Percentiles rank a stretch among this genome's conserved stretches.
These are phyloP conservation scores for Aspergillus sergii DNA, from an alignment of 2,329 filamentous ascomycete species.

Conservation along the genomic window DNA sequence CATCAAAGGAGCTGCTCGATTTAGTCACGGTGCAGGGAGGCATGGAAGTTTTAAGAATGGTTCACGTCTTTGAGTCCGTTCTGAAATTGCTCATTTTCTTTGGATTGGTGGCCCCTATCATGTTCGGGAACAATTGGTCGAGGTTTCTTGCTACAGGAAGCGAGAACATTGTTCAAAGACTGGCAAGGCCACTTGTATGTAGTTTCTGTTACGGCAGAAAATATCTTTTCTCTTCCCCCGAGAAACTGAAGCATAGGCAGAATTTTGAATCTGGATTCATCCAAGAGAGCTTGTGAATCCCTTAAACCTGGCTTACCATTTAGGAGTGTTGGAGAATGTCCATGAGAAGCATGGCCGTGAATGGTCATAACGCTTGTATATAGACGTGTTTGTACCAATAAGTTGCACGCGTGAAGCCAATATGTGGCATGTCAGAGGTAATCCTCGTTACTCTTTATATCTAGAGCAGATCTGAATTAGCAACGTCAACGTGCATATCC, in stretches of 20 bases:
- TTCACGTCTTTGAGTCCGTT: not conserved
- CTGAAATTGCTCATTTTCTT: not conserved
- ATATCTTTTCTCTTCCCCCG: not conserved
- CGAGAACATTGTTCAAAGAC: not conserved
- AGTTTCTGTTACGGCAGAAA: not conserved
- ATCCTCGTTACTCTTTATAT: not conserved
- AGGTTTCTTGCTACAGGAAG: not conserved
- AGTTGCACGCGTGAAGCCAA: not conserved
- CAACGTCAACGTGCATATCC: not conserved
- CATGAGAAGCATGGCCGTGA: not conserved
- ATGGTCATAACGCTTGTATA: not conserved
- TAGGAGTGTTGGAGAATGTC: not conserved
- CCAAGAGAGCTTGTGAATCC: not conserved
- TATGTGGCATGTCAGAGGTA: not conserved
- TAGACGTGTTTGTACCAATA: not conserved
- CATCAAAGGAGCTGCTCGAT: conserved; percentile 44
- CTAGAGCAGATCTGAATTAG: not conserved
- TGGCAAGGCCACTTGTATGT: not conserved
- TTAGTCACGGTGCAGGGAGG: conserved; percentile 44
- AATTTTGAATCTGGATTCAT: too few relatives aligned
- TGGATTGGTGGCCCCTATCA: not conserved
- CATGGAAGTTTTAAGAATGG: conserved; percentile 54
- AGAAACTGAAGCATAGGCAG: not conserved
- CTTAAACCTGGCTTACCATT: not conserved
- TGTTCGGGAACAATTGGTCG: not conserved